Conservation (phyloP, 805 yeast species). For the Phaffomyces opuntiae region DNA sequence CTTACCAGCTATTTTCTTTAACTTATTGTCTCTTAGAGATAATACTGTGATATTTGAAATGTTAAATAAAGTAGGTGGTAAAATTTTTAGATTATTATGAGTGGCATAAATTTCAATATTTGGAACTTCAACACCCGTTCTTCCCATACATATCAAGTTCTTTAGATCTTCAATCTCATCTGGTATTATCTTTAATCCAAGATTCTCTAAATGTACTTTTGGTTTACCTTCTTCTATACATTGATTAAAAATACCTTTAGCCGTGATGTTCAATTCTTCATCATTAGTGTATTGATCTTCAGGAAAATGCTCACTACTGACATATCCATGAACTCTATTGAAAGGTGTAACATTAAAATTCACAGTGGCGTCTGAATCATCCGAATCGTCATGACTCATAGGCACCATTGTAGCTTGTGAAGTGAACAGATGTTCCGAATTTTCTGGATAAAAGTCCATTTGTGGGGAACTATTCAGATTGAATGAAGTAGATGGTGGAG, state of each 20-base stretch:
- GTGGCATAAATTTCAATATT: constrained; percentile 42
- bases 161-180: constrained; percentile 52
- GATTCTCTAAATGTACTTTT: constrained; percentile 38
- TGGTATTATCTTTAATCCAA: constrained; percentile 44
- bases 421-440: constrained; percentile 9
- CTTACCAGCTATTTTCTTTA: constrained; percentile 41
- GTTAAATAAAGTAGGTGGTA: constrained; percentile 46
- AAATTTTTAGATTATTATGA: constrained; percentile 38
- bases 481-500: constrained; percentile 15
- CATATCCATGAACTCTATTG: constrained; percentile 19
- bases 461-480: constrained; percentile 15
- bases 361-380: constrained; percentile 14
- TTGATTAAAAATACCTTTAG: constrained; percentile 34
- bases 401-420: constrained; percentile 20
- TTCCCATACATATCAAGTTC: constrained; percentile 41
- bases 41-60: constrained; percentile 44
- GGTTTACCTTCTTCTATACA: constrained; percentile 43
- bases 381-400: constrained; percentile 5
- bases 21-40: constrained; percentile 43
- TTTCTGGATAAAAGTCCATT: background rate
- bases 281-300: constrained; percentile 13
- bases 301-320: constrained; percentile 15
- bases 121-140: constrained; percentile 28
- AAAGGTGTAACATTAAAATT: constrained; percentile 20
- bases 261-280: constrained; percentile 19